Conservation (phyloP, 176 grass and related monocot species). For the Saccharum officinarum region DNA sequence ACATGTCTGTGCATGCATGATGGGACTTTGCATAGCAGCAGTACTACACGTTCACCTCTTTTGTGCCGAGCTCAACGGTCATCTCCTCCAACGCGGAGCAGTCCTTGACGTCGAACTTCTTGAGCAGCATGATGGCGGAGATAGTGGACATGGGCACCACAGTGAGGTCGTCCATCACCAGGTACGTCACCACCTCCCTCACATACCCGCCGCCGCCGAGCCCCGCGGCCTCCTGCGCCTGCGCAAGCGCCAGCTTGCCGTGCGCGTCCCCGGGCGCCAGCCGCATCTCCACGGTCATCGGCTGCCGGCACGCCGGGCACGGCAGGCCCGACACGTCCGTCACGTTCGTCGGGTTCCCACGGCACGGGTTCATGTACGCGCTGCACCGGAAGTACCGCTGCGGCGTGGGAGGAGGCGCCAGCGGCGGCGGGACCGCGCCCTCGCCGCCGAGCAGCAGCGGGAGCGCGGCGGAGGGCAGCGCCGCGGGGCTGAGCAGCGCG, state of each 20-base stretch:
- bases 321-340: conserved; percentile 35
- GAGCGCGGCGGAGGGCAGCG: conserved; percentile 25
- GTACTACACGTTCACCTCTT: conserved; percentile 32
- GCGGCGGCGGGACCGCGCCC: not conserved
- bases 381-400: conserved; percentile 43
- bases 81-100: conserved; percentile 45
- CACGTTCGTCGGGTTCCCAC: conserved; percentile 24
- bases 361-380: not conserved
- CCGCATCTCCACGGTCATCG: conserved; percentile 42
- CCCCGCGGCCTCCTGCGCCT: conserved; percentile 20
- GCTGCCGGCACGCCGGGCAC: conserved; percentile 46
- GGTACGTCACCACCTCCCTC: conserved; percentile 52
- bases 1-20: too few relatives aligned
- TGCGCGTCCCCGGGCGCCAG: conserved; percentile 37
- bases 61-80: conserved; percentile 31
- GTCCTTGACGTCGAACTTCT: conserved; percentile 58
- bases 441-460: conserved; percentile 18
- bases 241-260: conserved; percentile 15
- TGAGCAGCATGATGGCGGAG: conserved; percentile 63
- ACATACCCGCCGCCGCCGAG: conserved; percentile 45
- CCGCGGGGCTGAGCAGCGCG: conserved; percentile 38
- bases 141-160: conserved; percentile 69
- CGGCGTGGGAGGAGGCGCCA: not conserved
- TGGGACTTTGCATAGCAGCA: too few relatives aligned
- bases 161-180: conserved; percentile 69